phyloP scores from a whole-genome alignment of 768 basidiomycete genomes.

The Calocera cornea region DNA sequence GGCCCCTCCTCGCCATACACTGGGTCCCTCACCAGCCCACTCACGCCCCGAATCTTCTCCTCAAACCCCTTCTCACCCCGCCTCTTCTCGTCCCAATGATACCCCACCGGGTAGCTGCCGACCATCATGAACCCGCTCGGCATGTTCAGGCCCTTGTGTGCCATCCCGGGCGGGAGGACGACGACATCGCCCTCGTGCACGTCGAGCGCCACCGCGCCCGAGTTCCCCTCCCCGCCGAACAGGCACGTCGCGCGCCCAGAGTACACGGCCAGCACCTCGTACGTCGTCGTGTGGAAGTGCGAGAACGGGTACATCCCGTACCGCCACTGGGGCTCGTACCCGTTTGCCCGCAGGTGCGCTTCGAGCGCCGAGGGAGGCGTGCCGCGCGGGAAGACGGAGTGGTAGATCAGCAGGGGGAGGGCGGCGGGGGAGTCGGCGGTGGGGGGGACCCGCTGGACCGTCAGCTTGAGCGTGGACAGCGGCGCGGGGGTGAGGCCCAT shows the following conservation, averaged over 20 bases:
- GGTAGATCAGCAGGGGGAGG: constrained; percentile 30
- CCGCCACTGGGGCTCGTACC: constrained; percentile 30
- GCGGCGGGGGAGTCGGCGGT: background rate
- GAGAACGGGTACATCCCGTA: constrained; percentile 32
- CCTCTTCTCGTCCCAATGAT: constrained; percentile 28
- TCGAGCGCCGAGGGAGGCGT: constrained; percentile 22
- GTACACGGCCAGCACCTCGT: constrained; percentile 30
- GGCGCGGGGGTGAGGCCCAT: background rate
- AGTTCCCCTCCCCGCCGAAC: constrained; percentile 31
- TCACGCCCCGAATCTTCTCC: constrained; percentile 22
- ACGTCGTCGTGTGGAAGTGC: constrained; percentile 34
- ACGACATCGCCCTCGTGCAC: constrained; percentile 30
- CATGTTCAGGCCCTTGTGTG: constrained; percentile 27
- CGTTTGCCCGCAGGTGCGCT: constrained; percentile 24
- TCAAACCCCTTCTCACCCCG: constrained; percentile 20
- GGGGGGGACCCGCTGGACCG: background rate
- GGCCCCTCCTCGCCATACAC: constrained; percentile 30
- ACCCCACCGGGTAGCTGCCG: constrained; percentile 29
- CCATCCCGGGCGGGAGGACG: constrained; percentile 32
- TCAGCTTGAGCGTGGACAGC: background rate
- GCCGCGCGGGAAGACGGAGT: constrained; percentile 20
- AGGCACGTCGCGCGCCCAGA: constrained; percentile 27
- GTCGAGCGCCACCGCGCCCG: constrained; percentile 22
- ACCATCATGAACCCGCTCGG: constrained; percentile 29
- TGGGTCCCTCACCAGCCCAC: constrained; percentile 31